Evolutionary conservation across 768 basidiomycete genomes (phyloP), one percentile per base, ranked within the genome.

Genomic region (Hygrocybe coccinea): DNA sequence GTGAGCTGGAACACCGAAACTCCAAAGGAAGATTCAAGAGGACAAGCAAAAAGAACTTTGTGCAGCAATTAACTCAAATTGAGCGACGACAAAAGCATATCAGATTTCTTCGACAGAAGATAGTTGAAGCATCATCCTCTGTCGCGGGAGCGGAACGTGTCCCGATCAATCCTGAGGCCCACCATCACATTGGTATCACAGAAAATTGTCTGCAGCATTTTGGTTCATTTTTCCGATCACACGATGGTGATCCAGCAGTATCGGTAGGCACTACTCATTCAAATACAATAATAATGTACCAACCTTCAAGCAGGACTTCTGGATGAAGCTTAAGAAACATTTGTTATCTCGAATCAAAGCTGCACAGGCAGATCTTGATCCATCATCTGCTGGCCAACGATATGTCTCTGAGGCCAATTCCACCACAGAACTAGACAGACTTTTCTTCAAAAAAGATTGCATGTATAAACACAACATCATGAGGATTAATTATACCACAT

Each of bases 401-500:
- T 3, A 15, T 15, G 14, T 14, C 29, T n/a, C 25, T 48, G 55
- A 36, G 1, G 51, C 56, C 29, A 44, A 39, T 1, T 37, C 57
- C 6, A 9, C 5, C 6, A 9, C 47, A 25, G 21, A 48, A 7
- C 11, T 38, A 6, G 50, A 51, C 19, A 21, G 19, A 38, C 39
- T 70, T 6, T 6, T 36, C 11, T 47, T 70, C 2, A 34, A 56
- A 0, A 22, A 62, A 14, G 53, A 64, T 47, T 11, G 34, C 2
- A 51, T 71, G 2, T 67, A 68, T 57, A 37, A 39, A 0, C 56
- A 63, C 38, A 60, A 62, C 34, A 54, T 50, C 2, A 24, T 71
- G 34, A 47, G 55, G 5, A 35, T 74, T 15, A 69, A 70, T 38
- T 71, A 72, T 39, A 73, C 71, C 2, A 69, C 65, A 1, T 71